Base-by-base conservation (phyloP, 1,139 yeast species). In the Williopsis jadinii region DNA sequence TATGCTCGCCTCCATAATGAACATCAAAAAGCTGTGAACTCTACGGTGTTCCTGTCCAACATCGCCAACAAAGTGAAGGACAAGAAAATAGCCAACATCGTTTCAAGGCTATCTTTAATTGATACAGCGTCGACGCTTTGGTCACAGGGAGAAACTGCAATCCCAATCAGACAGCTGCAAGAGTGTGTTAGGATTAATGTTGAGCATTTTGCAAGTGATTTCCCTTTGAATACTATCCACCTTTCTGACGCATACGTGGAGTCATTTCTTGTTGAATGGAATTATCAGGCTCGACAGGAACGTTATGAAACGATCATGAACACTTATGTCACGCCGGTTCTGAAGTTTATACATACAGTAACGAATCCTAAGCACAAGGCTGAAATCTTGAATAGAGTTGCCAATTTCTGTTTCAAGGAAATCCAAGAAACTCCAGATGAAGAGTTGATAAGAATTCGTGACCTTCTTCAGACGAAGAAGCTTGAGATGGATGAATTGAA, bases 391-490 rank as follows among this genome's bases (percentile, higher is more conserved):
- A 80, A 75, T 46, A 66, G 70, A 3, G 72, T 84, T 52, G 97
- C 90, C 0, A 67, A 70, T 30, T 90, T 90, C 55, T 86, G 97
- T 56, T 86, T 84, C 51, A 63, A 65, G 71, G 72, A 46, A 70
- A 75, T 3, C 58, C 68, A 3, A 61, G 63, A 2, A 55, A 72
- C 12, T 64, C 61, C 38, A 24, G 13, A 27, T 32, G 74, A 70
- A 11, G 75, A 75, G 27, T 64, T 82, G 9, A 56, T 54, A 4
- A 72, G 67, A 35, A 58, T 71, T 9, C 63, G 64, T 14, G 62
- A 58, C 28, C 63, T 75, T 38, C 66, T 71, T 1, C 46, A 47
- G 1, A 62, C 61, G 13, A 73, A 72, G 42, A 58, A 58, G 26
- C 52, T 49, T 2, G 90, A 79, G 51, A 60, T 74, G 19, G 65